Evolutionary conservation across 2,329 filamentous ascomycete genomes (phyloP).

Genomic region (Myriosclerotinia curreyana): DNA sequence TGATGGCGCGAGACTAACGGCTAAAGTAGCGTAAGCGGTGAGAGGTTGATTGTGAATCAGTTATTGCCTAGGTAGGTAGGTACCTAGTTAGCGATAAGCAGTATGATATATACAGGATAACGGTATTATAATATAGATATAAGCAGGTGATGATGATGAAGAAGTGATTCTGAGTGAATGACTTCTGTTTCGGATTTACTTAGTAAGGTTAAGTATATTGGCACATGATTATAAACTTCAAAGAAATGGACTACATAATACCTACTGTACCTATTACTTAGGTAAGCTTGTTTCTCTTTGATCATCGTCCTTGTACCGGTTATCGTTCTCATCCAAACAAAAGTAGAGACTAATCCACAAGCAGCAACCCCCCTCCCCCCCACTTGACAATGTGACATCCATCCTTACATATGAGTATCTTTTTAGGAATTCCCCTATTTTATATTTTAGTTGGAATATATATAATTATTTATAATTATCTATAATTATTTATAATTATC

Average conservation of each 20-base stretch:
- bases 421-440: no score
- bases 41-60: slow-evolving; percentile 3
- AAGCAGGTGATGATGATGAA: slow-evolving; percentile 4
- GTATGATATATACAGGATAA: no score
- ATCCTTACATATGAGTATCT: no score
- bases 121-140: no score
- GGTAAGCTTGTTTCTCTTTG: not conserved
- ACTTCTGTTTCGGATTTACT: slow-evolving; percentile 13
- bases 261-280: no score
- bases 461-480: no score
- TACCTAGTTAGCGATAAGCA: not conserved
- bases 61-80: not conserved
- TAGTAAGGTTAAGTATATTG: not conserved
- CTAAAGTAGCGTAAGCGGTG: slow-evolving; percentile 21
- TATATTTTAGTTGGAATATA: not conserved
- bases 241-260: no score
- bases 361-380: no score
- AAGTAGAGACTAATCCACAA: slow-evolving; percentile 1
- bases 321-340: not conserved
- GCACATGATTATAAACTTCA: slow-evolving; percentile 17
- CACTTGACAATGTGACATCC: no score
- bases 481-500: no score
- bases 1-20: slow-evolving; percentile 7
- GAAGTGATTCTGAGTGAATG: not conserved
- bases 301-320: not conserved